Evolutionary conservation across 2,329 filamentous ascomycete species (phyloP), one percentile per base, ranked within the genome.

Genomic region (Penicillium sp.): DNA sequence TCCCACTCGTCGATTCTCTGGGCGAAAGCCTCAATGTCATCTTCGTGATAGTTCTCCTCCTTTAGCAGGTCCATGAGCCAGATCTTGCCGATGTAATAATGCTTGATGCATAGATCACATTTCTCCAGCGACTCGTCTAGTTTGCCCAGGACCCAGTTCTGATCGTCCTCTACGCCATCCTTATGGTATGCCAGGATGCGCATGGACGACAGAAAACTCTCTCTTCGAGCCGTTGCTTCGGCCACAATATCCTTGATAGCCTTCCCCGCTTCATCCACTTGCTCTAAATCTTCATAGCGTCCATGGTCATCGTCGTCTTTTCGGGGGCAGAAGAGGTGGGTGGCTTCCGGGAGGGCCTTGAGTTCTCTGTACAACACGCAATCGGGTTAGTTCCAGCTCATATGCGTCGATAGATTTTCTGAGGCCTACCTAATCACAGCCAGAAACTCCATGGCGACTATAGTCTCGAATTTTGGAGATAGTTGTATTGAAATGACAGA

Each of bases 81-180:
- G 59, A 83, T 83, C 61, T 89, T 87, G 31, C 82, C 83, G 69
- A 85, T 86, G 72, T 93, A 89, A 83, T 90, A 93, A 65, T 87
- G 87, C 60, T 86, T 81, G 51, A 90, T 87, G 70, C 89, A 93
- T 51, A 83, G 80, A 53, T 90, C 84, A 73, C 89, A 93, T 57
- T 76, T 79, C 57, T 80, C 83, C 25, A 93, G 78, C 39, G 83
- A 82, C 12, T 77, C 71, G 61, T 88, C 83, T 21, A 89, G 78
- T 21, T 82, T 80, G 6, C 74, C 67, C 52, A 79, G 81, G 66
- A 90, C 89, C 61, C 84, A 82, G 15, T 81, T 77, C 42, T 87
- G 79, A 75, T 88, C 83, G 58, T 81, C 78, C 29, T 83, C 83
- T 3, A 84, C 83, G 50, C 84, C 81, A 48, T 86, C 83, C 49